Base-by-base conservation (phyloP, 371 early-diverging fungal genomes). In the Mucor ambiguus region DNA sequence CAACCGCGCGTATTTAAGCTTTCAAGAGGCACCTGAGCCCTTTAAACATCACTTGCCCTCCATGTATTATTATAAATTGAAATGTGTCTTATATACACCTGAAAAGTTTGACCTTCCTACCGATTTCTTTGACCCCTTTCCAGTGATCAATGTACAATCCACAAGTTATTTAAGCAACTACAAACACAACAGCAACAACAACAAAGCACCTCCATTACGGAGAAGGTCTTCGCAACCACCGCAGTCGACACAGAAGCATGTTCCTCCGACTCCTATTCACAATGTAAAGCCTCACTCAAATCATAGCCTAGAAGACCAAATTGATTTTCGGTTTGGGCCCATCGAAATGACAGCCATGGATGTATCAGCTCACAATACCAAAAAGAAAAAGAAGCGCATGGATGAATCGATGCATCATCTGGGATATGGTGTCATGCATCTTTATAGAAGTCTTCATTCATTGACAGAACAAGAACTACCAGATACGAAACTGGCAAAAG, bases 391-490 rank as follows among this genome's bases (percentile, higher is more conserved):
- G 20, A 49, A 41, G 10, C n/a, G 24, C 10, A 26, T 54, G n/a
- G 48, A 33, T 16, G 68, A 69, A 24, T 61, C 37, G n/a, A 64
- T 64, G 1, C 16, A 64, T 28, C 37, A 72, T 7, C 61, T 82
- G 14, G 78, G 73, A 1, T 75, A 79, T 28, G 95, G 94, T 9
- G 82, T 93, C 11, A 71, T 95, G n/a, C 90, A 91, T 66, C 73
- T 95, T 4, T 94, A 88, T 78, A 79, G 89, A 44, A 86, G 87
- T 24, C 49, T 71, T 1, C 66, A 74, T 7, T 80, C 84, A 28
- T 76, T 73, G 18, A 63, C 79, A 7, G 76, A 76, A 12, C 74
- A 76, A 11, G 69, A 75, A 2, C 49, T 69, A 35, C 64, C 67
- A 4, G 61, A 61, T 30, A 59, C 63, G 3, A 37, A 61, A 55